Percentiles rank a stretch among this genome's conserved stretches.
phyloP scores from a whole-genome alignment of 1,139 yeast genomes.

The Protomyces gravidus region DNA sequence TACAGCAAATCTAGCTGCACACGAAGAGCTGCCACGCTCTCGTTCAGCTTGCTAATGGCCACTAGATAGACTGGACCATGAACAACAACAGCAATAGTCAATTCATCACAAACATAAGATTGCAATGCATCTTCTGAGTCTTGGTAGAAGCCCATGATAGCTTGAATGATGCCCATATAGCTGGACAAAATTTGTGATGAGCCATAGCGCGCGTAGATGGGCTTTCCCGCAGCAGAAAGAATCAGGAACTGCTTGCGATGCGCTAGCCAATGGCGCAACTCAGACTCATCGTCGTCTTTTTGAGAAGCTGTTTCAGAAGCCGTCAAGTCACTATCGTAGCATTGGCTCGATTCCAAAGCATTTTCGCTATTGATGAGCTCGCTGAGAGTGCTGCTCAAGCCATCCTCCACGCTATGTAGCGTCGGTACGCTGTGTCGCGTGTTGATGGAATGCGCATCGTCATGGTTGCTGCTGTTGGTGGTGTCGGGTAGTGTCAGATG shows the following conservation, averaged over 20 bases:
- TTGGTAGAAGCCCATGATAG: constrained; percentile 45
- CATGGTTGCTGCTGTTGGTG: neutral
- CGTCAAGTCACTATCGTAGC: neutral
- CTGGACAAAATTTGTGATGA: constrained; percentile 66
- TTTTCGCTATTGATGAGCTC: neutral
- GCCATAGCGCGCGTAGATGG: constrained; percentile 78
- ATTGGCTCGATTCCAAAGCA: neutral
- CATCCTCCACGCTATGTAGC: constrained; percentile 7
- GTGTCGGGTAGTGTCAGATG: neutral
- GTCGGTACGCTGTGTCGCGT: neutral
- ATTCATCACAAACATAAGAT: constrained; percentile 46
- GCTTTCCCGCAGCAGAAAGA: constrained; percentile 89
- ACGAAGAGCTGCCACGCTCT: constrained; percentile 48
- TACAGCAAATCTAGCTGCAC: constrained; percentile 71
- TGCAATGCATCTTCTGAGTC: constrained; percentile 35
- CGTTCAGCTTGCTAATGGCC: constrained; percentile 61
- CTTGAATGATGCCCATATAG: constrained; percentile 58
- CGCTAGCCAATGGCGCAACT: constrained; percentile 41
- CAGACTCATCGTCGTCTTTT: constrained; percentile 14
- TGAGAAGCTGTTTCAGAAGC: neutral
- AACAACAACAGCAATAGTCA: constrained; percentile 58
- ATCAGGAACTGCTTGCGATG: constrained; percentile 69
- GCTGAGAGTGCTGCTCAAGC: constrained; percentile 1
- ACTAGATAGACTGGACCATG: constrained; percentile 69
- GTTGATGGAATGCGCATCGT: constrained; percentile 1